Base-by-base conservation (phyloP, 192 early-diverging fungal species). In the Coemansia sp. region DNA sequence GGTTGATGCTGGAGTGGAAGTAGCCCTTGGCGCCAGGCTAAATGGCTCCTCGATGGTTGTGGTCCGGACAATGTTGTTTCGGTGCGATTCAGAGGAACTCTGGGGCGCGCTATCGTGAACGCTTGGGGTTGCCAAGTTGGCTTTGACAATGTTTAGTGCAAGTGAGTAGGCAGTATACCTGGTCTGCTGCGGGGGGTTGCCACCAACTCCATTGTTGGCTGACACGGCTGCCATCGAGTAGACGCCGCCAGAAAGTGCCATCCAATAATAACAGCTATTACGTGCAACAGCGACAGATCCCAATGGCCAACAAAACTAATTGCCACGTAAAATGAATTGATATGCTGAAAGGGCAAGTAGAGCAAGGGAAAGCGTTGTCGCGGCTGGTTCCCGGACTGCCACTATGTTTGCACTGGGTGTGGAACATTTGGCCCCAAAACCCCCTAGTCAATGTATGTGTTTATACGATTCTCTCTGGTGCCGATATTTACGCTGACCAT, bases 31-130 rank as follows among this genome's bases (percentile, higher is more conserved):
- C n/a, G n/a, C 52, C 14, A 50, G 26, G n/a, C 4, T 17, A 7
- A 53, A 53, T 22, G 52, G 52, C 52, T 29, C 52, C 52, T 34
- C 33, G 15, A 53, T 53, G 11, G 52, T 53, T 7, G 52, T 53
- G 32, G 52, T 53, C 33, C 52, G 17, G n/a, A 11, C 2, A 35
- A 53, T 34, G 17, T 1, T 3, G 17, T 11, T 53, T n/a, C 15
- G 15, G 1, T 15, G n/a, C 7, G n/a, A 53, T n/a, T 12, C 7
- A 17, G 52, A 8, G 0, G 18, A 8, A 10, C 8, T 34, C 33
- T 11, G 8, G 0, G 52, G 17, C 15, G 32, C 3, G 11, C 27
- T 35, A 8, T 7, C 18, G 18, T 35, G 29, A 26, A 32, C 17
- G 8, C 33, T 35, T 1, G 33, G 3, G 8, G 32, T 21, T 8